phyloP scores from a whole-genome alignment of 805 yeast genomes.

The Saccharomycopsis sp. region DNA sequence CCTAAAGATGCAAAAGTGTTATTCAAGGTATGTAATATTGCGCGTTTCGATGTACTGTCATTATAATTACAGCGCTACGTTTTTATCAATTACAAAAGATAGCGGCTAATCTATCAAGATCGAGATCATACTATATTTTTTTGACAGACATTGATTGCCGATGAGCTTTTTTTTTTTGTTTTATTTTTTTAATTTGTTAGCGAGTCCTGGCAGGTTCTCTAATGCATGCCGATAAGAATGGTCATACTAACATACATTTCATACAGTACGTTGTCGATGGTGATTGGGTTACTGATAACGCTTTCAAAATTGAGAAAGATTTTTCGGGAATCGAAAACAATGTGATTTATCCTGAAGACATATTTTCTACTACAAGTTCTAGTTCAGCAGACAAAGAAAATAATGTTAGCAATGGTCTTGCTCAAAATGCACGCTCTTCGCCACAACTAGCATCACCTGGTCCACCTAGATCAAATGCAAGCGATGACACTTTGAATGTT shows the following conservation, averaged over 20 bases:
- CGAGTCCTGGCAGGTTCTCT: neutral
- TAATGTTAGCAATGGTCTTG: neutral
- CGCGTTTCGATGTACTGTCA: no score
- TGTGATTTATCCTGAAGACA: constrained; percentile 33
- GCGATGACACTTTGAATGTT: no score
- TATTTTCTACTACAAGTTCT: constrained; percentile 19
- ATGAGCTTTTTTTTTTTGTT: neutral
- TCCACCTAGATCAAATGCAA: no score
- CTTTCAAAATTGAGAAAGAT: constrained; percentile 32
- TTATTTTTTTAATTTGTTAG: neutral
- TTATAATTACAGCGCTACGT: no score
- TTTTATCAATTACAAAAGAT: no score
- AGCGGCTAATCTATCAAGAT: no score
- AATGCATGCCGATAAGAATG: neutral
- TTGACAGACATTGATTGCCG: neutral
- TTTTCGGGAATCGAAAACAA: constrained; percentile 44
- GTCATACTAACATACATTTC: neutral
- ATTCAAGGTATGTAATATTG: constrained; percentile 34
- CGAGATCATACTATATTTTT: no score
- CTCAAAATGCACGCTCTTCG: neutral
- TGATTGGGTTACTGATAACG: constrained; percentile 39
- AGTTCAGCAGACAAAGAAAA: neutral
- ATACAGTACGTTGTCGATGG: constrained; percentile 45
- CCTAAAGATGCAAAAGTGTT: constrained; percentile 25
- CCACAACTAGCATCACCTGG: no score